Percentiles rank a stretch among this genome's conserved stretches.
Conservation (phyloP, 495 filamentous ascomycete species). For the Hyaloscypha bicolor region DNA sequence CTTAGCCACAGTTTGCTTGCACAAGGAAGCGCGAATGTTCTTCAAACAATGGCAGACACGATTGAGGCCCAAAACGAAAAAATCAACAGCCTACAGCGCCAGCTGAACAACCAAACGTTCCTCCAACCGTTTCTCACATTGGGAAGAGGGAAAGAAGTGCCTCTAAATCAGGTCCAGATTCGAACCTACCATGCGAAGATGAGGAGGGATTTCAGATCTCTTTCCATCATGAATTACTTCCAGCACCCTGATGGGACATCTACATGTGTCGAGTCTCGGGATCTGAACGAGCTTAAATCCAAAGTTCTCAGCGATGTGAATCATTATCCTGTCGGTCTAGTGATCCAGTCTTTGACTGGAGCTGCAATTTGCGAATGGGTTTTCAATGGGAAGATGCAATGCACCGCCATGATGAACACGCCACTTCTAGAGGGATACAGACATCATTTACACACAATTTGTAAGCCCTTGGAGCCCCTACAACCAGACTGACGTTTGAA, state of each 20-base stretch:
- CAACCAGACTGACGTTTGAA: background rate
- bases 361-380: constrained; percentile 4
- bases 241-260: background rate
- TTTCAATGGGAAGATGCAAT: constrained; percentile 1
- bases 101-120: constrained; percentile 2
- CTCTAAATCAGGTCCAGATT: background rate
- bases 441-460: background rate
- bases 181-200: background rate
- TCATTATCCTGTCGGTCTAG: background rate
- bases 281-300: background rate
- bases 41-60: constrained; percentile 1
- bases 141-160: background rate
- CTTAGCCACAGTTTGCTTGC: constrained; percentile 1
- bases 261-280: background rate
- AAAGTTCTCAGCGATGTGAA: background rate
- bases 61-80: background rate
- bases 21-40: background rate
- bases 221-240: constrained; percentile 3
- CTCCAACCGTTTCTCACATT: background rate
- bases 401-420: background rate
- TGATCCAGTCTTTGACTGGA: constrained; percentile 1
- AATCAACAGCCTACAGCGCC: background rate
- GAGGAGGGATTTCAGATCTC: background rate
- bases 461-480: background rate
- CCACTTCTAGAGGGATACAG: background rate